Evolutionary conservation across 441 rosid genomes (phyloP), one percentile per base, ranked within the genome.

Genomic region (Populus hybrid): DNA sequence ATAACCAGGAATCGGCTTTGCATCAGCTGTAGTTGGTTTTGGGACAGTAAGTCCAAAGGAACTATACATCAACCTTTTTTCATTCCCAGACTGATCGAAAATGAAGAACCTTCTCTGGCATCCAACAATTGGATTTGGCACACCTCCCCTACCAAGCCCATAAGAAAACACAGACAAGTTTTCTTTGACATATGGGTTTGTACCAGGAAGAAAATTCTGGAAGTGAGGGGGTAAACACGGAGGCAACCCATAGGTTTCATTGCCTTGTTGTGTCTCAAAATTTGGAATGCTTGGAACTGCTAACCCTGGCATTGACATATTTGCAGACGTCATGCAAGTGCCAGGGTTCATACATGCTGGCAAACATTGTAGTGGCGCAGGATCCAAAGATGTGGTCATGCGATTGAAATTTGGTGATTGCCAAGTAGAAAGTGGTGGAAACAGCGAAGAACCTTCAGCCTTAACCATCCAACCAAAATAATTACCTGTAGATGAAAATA

Each of bases 51-150:
- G 80, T 71, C 35, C 83, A 71, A 81, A 56, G n/a, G 89, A 79
- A 74, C 81, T 86, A 69, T 76, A 88, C 36, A 91, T 36, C 67
- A 93, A 76, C 80, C 87, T 87, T 72, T 87, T 88, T 74, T 84
- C 88, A 68, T 78, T 84, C 81, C 92, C 93, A 73, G 93, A 86
- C 77, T 83, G 92, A 78, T 90, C 94, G 64, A 93, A 91, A 64
- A 91, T 82, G 72, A 87, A 64, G 35, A 87, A 84, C 78, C 86
- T 80, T 80, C 84, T 89, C 77, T 85, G 86, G 33, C 61, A 14
- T 53, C 61, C 61, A 53, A 16, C 7, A 6, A 53, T 16, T 53
- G 61, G 61, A 16, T 53, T 53, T 53, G 61, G n/a, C 61, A 53
- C 36, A 77, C 82, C 80, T 18, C 79, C 78, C 77, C 80, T 82